Evolutionary conservation across 805 yeast species (phyloP).

Genomic region (Saturnispora saitoi): DNA sequence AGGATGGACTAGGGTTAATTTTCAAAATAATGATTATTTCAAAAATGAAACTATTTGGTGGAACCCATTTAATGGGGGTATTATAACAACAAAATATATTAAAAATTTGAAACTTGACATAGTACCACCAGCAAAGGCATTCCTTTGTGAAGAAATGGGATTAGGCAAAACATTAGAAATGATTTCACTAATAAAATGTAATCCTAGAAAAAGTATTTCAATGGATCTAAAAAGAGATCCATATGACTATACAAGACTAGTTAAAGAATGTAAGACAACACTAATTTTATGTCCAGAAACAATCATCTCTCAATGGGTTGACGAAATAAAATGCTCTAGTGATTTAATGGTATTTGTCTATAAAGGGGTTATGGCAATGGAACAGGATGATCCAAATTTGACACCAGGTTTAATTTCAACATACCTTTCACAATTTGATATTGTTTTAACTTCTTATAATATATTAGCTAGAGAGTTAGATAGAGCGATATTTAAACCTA

Average conservation of each 20-base stretch:
- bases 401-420: conserved; percentile 37
- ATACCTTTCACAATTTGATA: conserved; percentile 54
- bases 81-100: conserved; percentile 30
- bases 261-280: conserved; percentile 56
- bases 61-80: conserved; percentile 43
- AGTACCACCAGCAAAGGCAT: conserved; percentile 41
- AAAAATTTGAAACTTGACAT: conserved; percentile 16
- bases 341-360: conserved; percentile 54
- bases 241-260: conserved; percentile 35
- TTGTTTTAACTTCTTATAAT: conserved; percentile 72
- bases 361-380: conserved; percentile 41
- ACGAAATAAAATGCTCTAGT: conserved; percentile 54
- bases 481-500: conserved; percentile 64
- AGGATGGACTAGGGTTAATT: conserved; percentile 41
- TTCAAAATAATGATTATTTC: background rate
- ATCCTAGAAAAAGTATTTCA: conserved; percentile 39
- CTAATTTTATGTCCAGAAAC: conserved; percentile 81
- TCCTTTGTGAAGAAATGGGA: conserved; percentile 95
- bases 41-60: conserved; percentile 30
- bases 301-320: conserved; percentile 77
- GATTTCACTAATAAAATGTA: conserved; percentile 51
- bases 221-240: conserved; percentile 27
- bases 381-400: conserved; percentile 15
- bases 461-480: conserved; percentile 69
- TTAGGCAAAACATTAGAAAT: conserved; percentile 91